Base-by-base conservation (phyloP, 805 yeast genomes). In the Hanseniaspora meyeri region DNA sequence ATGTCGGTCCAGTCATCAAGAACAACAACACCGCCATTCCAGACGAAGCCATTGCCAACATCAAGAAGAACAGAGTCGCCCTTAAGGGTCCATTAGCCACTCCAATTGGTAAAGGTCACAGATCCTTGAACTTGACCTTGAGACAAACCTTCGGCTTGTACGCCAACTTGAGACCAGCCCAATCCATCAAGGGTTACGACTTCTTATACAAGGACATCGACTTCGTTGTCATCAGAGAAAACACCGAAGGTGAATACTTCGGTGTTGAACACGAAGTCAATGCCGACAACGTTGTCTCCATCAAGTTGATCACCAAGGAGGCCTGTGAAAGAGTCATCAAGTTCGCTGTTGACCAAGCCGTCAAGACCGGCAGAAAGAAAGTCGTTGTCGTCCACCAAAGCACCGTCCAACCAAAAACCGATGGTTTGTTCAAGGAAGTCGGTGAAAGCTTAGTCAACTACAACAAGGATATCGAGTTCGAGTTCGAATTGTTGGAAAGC, bases 231-330 rank as follows among this genome's bases (percentile, higher is more conserved):
- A 90, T 93, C 72, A 89, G 98, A 81, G 98, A 93, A 77, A 93
- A 93, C 82, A 91, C 98, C 62, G 97, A 93, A 75, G 98, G 98
- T 78, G 98, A 91, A 76, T 91, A 91, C 78, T 90, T 97, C 36
- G 98, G 98, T 76, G 90, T 93, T 65, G 98, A 93, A 79, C 98
- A 93, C 78, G 85, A 88, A 62, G 89, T 93, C 62, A 95, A 89
- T 58, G 97, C 97, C 62, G 98, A 98, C 69, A 97, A 93, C 57
- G 97, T 93, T 55, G 97, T 93, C 77, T 87, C 96, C 61, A 91
- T 91, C 76, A 93, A 93, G 77, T 81, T 93, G 72, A 93, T 93
- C 77, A 93, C 98, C 68, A 85, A 84, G 70, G 89, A 87, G 58
- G 97, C 97, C 58, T 87, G 96, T 59, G 96, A 89, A 75, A 87